A percentile compares a stretch with the other conserved stretches of the same genome.
These are phyloP conservation scores for Sonneratia caseolaris DNA, from an alignment of 345 rosid species.

Conservation along the genomic window DNA sequence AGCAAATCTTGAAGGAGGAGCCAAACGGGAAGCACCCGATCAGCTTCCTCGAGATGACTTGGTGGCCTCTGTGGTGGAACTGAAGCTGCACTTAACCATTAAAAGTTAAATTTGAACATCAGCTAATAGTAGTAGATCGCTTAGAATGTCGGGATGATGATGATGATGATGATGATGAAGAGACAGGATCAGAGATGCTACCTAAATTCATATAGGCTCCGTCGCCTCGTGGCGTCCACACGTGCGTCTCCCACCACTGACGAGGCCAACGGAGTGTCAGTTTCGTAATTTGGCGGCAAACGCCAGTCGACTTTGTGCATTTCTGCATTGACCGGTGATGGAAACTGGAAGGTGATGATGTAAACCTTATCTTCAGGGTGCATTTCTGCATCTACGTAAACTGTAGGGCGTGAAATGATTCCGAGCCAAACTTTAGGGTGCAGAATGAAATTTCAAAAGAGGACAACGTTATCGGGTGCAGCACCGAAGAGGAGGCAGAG, in stretches of 20 bases:
- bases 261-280: background rate
- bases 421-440: background rate
- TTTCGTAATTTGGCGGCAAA: background rate
- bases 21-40: too few species aligned
- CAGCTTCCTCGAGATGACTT: too few species aligned
- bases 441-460: background rate
- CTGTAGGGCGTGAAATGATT: background rate
- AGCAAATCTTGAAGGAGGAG: too few species aligned
- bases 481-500: background rate
- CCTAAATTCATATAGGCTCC: too few species aligned
- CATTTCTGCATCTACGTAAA: background rate
- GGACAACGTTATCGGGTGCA: background rate
- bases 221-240: too few species aligned
- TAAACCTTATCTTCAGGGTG: background rate
- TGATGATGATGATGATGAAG: too few species aligned
- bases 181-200: too few species aligned
- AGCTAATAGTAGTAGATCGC: background rate
- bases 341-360: too few species aligned
- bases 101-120: background rate
- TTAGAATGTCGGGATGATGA: too few species aligned
- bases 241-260: background rate
- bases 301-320: background rate
- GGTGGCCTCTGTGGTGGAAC: too few species aligned
- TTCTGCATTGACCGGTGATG: background rate
- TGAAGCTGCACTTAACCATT: too few species aligned